A percentile compares a stretch with the other conserved stretches of the same genome.
phyloP scores from a whole-genome alignment of 768 basidiomycete genomes.

The Lactarius vividus region DNA sequence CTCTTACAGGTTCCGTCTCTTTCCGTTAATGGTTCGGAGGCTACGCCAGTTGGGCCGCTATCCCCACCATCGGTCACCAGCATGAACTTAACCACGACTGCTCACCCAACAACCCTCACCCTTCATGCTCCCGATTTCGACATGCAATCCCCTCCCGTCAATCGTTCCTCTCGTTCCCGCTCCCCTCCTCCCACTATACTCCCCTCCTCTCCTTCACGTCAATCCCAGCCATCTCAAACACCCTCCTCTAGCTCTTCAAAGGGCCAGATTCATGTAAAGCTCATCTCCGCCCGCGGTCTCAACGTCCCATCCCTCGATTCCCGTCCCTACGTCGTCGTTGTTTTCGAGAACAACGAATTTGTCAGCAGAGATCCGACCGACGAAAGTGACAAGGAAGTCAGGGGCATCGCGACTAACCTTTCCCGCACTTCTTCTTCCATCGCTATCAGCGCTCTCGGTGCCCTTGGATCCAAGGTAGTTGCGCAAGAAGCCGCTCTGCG shows the following conservation, averaged over 20 bases:
- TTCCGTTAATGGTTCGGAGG: conserved; percentile 31
- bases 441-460: conserved; percentile 64
- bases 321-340: conserved; percentile 91
- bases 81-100: conserved; percentile 44
- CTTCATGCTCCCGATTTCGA: conserved; percentile 84
- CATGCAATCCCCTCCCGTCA: conserved; percentile 58
- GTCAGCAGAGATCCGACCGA: conserved; percentile 86
- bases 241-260: conserved; percentile 39
- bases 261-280: conserved; percentile 92
- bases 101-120: conserved; percentile 63
- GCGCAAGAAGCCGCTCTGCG: conserved; percentile 29
- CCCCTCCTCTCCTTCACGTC: conserved; percentile 30
- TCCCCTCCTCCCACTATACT: conserved; percentile 8
- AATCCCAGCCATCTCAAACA: conserved; percentile 34
- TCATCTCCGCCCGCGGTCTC: conserved; percentile 87
- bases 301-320: conserved; percentile 63
- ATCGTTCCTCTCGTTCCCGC: conserved; percentile 34
- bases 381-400: conserved; percentile 85
- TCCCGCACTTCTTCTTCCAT: conserved; percentile 58
- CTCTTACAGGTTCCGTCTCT: conserved; percentile 24
- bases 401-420: conserved; percentile 63
- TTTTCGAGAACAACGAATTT: conserved; percentile 99
- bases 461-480: conserved; percentile 51
- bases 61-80: conserved; percentile 45
- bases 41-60: conserved; percentile 46